A percentile compares a stretch with the other conserved stretches of the same genome.
These are phyloP conservation scores for Parachaetomium inaequale DNA, from an alignment of 495 filamentous ascomycete genomes.

Conservation along the genomic window DNA sequence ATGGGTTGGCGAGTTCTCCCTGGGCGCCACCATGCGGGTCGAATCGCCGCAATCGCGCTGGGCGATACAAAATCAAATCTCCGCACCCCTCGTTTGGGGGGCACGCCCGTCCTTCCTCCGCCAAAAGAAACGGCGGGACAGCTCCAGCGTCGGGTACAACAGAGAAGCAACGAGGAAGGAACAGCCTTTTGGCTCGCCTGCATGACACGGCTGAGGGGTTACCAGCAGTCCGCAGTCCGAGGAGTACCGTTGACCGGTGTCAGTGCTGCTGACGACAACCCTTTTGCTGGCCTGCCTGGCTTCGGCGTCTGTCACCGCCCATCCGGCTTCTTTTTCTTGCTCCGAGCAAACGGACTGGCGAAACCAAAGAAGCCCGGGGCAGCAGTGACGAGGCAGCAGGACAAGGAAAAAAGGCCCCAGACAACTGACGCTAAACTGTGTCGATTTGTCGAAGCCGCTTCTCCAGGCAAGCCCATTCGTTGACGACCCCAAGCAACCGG, in stretches of 20 bases:
- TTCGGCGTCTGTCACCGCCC: slow-evolving; percentile 14
- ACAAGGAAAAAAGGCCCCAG: not conserved
- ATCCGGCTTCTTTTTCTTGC: not conserved
- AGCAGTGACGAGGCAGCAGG: slow-evolving; percentile 2
- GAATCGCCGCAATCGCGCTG: slow-evolving; percentile 1
- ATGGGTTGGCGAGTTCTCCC: not conserved
- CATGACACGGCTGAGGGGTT: not conserved
- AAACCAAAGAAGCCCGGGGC: not conserved
- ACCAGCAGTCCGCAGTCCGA: not conserved
- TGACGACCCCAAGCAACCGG: slow-evolving; percentile 7
- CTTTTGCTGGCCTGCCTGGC: slow-evolving; percentile 2
- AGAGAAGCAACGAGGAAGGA: not conserved
- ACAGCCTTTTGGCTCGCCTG: not conserved
- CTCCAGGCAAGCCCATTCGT: slow-evolving; percentile 14
- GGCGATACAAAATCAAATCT: slow-evolving; percentile 9
- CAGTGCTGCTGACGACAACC: not conserved
- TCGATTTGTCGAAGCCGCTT: not conserved
- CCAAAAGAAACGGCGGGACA: not conserved
- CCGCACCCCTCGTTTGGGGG: not conserved
- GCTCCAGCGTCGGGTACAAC: not conserved
- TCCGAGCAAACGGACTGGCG: not conserved
- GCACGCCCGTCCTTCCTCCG: not conserved
- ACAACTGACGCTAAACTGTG: not conserved
- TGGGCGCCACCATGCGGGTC: not conserved
- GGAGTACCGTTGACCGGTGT: not conserved